A percentile compares a stretch with the other conserved stretches of the same genome.
Evolutionary conservation across 1,139 yeast genomes (phyloP).

Genomic region (Saccharomyces hybrid): DNA sequence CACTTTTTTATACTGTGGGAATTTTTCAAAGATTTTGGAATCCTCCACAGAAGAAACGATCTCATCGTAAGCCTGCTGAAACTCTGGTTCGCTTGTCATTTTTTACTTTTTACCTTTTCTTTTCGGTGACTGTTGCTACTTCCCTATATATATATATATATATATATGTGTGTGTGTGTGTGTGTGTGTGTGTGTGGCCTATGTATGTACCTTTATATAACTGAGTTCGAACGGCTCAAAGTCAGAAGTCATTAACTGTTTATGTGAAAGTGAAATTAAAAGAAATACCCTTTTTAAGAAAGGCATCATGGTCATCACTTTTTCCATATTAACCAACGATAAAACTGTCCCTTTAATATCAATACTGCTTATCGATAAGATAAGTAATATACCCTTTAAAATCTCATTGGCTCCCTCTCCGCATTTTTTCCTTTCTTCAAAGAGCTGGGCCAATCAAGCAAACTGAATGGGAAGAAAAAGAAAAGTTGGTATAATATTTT

Average conservation of each 20-base stretch:
- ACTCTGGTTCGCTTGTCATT: conserved; percentile 72
- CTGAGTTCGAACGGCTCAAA: neutral
- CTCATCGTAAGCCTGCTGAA: conserved; percentile 96
- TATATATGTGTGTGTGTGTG: too few relatives aligned
- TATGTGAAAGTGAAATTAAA: neutral
- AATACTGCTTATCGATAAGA: neutral
- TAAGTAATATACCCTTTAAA: neutral
- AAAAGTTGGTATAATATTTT: neutral
- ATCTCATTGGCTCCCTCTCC: neutral
- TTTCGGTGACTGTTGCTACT: neutral
- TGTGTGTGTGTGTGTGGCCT: neutral
- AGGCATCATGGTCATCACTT: neutral
- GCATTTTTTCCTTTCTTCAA: neutral
- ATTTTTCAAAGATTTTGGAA: conserved; percentile 79
- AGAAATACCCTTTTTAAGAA: neutral
- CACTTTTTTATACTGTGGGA: conserved; percentile 85
- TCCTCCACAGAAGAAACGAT: conserved; percentile 79
- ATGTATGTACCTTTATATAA: neutral
- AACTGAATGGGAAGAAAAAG: neutral
- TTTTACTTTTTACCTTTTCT: neutral
- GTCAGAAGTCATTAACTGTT: neutral
- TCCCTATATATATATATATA: neutral
- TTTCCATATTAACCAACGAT: neutral
- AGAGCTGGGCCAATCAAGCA: neutral
- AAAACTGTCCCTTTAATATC: neutral